Base-by-base conservation (phyloP, 768 basidiomycete genomes). In the Plicaturopsis crispa region DNA sequence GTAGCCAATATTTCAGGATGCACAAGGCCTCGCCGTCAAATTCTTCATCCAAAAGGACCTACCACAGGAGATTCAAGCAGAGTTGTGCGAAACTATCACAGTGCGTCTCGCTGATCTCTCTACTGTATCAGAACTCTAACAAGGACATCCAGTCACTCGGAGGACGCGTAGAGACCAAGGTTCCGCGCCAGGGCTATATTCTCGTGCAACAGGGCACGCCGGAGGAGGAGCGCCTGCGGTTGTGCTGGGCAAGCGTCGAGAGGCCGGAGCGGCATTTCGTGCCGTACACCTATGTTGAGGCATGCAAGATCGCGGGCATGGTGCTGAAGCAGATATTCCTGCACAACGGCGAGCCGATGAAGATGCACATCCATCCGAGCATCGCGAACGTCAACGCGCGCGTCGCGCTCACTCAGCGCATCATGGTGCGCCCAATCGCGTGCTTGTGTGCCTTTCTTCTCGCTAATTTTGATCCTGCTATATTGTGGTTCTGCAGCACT, bases 11-110 rank as follows among this genome's bases (percentile, higher is more conserved):
- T 87, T 87, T 40, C 81, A 84, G 54, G 84, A 84, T 48, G 55
- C 48, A 44, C 74, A 70, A 50, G 78, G 78, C 26, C 57, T 83
- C 36, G 72, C 83, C 3, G 60, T 85, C 67, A 89, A 88, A 52
- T 89, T 89, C 53, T 89, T 88, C 55, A 73, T 89, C 14, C 85
- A 88, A 52, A 85, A 84, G 51, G 84, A 88, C 55, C 65, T 89
- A 6, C 59, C 74, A 3, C 68, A 78, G 40, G 75, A 80, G 47
- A 65, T 76, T 16, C 80, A 83, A 48, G 77, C 78, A 13, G 80
- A 86, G 44, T 57, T 87, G 21, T 80, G 78, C 50, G 82, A 85
- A 54, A 80, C 72, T 11, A 83, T 87, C 36, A 75, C 82, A 0
- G 84, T 86, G 39, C 26, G 70, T 49, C n/a, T n/a, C n/a, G n/a